phyloP scores from a whole-genome alignment of 1,284 basidiomycete genomes.

The Xanthoconium separans region DNA sequence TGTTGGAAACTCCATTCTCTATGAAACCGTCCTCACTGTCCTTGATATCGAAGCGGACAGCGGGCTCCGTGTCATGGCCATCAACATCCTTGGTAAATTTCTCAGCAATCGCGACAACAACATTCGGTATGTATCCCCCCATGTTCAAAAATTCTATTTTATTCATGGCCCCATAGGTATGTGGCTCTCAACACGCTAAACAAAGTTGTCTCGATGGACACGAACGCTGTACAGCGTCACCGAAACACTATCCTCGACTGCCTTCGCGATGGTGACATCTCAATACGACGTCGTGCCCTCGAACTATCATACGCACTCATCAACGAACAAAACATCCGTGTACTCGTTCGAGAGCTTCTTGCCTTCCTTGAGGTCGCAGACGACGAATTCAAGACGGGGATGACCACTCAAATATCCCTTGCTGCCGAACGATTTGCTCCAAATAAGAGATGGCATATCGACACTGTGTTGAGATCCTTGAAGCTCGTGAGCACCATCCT shows the following conservation, averaged over 20 bases:
- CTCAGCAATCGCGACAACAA: constrained; percentile 98
- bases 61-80: constrained; percentile 97
- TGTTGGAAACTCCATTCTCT: constrained; percentile 97
- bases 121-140: constrained; percentile 65
- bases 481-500: constrained; percentile 67
- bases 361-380: constrained; percentile 98
- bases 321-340: constrained; percentile 92
- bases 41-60: constrained; percentile 98
- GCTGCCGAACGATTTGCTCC: constrained; percentile 97
- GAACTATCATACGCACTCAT: constrained; percentile 98
- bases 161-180: constrained; percentile 57
- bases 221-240: constrained; percentile 97
- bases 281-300: constrained; percentile 93
- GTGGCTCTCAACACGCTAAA: constrained; percentile 98
- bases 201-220: constrained; percentile 98
- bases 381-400: constrained; percentile 97
- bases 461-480: constrained; percentile 91
- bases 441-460: constrained; percentile 99
- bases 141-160: not conserved
- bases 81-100: constrained; percentile 99
- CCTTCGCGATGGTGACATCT: constrained; percentile 97
- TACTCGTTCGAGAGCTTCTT: constrained; percentile 90
- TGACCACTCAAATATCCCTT: constrained; percentile 97
- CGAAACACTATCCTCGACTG: constrained; percentile 98
- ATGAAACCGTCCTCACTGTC: constrained; percentile 97